These are phyloP conservation scores for Oryza rufipogon DNA, from an alignment of 176 grass and related monocot genomes.

Conservation along the genomic window DNA sequence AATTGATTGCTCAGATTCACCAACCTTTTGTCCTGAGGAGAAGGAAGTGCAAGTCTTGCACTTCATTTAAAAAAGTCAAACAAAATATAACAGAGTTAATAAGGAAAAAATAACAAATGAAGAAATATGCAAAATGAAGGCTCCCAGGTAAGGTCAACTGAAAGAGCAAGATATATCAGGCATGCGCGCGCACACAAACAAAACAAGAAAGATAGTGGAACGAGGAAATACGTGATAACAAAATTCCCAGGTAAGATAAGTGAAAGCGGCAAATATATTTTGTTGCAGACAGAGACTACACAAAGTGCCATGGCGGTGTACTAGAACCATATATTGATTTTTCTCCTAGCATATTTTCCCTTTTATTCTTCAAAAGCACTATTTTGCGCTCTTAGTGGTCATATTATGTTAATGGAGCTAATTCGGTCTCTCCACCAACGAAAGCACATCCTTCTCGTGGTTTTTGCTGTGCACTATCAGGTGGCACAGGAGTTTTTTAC, in stretches of 20 bases:
- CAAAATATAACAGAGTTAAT: too few relatives aligned
- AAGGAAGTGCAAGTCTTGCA: constrained; percentile 83
- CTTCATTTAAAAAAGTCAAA: constrained; percentile 37
- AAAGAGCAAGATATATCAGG: too few relatives aligned
- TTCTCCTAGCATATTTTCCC: background rate
- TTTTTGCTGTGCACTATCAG: background rate
- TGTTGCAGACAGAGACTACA: background rate
- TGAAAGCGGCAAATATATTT: background rate
- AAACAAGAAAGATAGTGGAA: constrained; percentile 27
- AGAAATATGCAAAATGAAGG: too few relatives aligned
- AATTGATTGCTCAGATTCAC: constrained; percentile 43
- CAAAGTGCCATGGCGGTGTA: background rate
- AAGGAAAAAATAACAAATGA: too few relatives aligned
- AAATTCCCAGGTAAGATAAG: constrained; percentile 24
- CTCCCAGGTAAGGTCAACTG: too few relatives aligned
- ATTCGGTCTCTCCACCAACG: constrained; percentile 6
- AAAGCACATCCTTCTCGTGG: background rate
- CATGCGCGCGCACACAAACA: too few relatives aligned
- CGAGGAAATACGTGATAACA: constrained; percentile 6
- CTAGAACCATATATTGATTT: constrained; percentile 6
- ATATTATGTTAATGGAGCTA: constrained; percentile 10
- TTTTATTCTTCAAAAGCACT: background rate
- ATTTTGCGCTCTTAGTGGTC: background rate
- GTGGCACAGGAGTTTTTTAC: too few relatives aligned
- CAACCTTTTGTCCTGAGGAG: constrained; percentile 60